Evolutionary conservation across 306 rosid genomes (phyloP).

Genomic region (Cicer pinnatifidum): DNA sequence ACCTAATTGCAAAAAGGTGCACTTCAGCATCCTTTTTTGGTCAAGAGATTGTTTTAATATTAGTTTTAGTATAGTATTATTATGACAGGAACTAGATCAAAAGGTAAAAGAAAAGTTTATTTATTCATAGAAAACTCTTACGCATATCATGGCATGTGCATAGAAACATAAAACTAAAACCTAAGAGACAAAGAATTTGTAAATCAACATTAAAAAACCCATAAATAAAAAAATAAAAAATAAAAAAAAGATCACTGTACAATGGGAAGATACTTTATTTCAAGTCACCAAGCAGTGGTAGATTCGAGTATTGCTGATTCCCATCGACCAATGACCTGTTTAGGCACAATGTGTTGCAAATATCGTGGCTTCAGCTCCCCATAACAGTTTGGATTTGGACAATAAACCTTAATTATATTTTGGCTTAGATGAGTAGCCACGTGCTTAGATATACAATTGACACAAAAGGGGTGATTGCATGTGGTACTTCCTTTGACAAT

Average conservation of each 20-base stretch:
- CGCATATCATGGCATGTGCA: not conserved
- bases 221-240: not conserved
- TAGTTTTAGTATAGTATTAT: not conserved
- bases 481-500: not conserved
- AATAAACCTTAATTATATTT: not conserved
- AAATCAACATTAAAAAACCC: not conserved
- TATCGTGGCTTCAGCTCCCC: not conserved
- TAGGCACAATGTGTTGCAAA: constrained; percentile 24
- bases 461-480: constrained; percentile 35
- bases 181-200: not conserved
- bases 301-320: not conserved
- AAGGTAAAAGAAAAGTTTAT: not conserved
- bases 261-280: not conserved
- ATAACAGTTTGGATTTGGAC: constrained; percentile 22
- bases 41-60: no score
- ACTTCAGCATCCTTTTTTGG: no score
- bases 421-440: not conserved
- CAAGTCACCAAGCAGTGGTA: not conserved
- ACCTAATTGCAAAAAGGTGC: no score
- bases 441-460: constrained; percentile 4
- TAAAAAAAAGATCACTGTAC: not conserved
- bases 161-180: not conserved
- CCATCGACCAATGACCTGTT: constrained; percentile 25
- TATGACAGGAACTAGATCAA: not conserved
- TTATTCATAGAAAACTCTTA: not conserved